These are phyloP conservation scores for Epichloe gansuensis DNA, from an alignment of 2,329 filamentous ascomycete species.

Conservation along the genomic window DNA sequence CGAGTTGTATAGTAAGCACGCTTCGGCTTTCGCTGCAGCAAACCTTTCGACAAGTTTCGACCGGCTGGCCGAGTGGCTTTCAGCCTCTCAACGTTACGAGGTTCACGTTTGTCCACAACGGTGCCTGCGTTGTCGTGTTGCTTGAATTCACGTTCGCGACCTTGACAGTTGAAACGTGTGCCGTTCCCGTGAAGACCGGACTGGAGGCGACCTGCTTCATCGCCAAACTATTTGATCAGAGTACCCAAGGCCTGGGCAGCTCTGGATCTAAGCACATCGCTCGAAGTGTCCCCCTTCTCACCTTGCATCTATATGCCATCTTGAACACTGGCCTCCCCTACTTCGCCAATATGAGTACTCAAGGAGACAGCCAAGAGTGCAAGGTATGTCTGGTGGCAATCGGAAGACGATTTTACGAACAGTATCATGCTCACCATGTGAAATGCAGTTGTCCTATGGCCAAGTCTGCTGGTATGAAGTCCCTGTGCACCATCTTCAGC, in stretches of 20 bases:
- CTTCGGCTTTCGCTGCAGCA: too few relatives aligned
- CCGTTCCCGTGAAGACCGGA: too few relatives aligned
- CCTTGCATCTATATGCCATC: neutral
- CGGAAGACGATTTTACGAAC: neutral
- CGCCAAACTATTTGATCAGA: slow-evolving; percentile 60
- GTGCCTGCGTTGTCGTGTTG: too few relatives aligned
- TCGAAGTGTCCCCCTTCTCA: slow-evolving; percentile 59
- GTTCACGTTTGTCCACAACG: too few relatives aligned
- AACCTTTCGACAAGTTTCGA: too few relatives aligned
- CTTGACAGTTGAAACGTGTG: too few relatives aligned
- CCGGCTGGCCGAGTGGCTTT: too few relatives aligned
- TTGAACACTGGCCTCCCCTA: neutral
- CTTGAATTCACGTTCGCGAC: too few relatives aligned
- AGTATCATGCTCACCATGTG: neutral
- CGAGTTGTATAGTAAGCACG: too few relatives aligned
- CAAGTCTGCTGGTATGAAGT: slow-evolving; percentile 28
- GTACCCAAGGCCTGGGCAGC: slow-evolving; percentile 92
- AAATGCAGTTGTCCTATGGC: slow-evolving; percentile 10
- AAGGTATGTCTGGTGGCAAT: neutral
- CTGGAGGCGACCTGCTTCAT: too few relatives aligned
- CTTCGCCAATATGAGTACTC: neutral
- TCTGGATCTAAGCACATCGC: slow-evolving; percentile 72
- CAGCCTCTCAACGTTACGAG: too few relatives aligned
- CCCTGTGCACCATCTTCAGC: slow-evolving; percentile 20
- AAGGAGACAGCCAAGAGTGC: neutral